phyloP scores from a whole-genome alignment of 495 filamentous ascomycete genomes.

The Xylaria castorea region DNA sequence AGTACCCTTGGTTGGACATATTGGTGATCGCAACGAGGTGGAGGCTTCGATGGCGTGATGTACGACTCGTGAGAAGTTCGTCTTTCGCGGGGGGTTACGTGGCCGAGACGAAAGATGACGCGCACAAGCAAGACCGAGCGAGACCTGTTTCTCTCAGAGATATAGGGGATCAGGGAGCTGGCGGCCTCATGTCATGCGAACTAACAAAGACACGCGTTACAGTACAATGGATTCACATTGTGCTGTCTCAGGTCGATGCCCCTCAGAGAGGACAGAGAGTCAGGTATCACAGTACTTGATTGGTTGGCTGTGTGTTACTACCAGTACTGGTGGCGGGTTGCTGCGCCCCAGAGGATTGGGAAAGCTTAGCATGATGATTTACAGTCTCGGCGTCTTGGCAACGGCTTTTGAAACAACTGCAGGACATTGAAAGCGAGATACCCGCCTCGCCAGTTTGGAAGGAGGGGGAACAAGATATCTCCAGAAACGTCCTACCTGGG shows the following conservation, averaged over 20 bases:
- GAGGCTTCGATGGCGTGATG: conserved; percentile 2
- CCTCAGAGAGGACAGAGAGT: background rate
- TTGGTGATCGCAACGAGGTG: conserved; percentile 1
- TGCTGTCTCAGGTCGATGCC: background rate
- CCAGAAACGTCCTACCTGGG: too few species aligned
- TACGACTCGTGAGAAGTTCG: background rate
- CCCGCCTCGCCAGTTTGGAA: background rate
- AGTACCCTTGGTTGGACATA: conserved; percentile 41
- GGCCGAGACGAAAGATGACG: background rate
- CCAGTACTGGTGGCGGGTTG: background rate
- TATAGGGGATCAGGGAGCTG: conserved; percentile 5
- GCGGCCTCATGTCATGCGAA: conserved; percentile 16
- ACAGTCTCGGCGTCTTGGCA: conserved; percentile 6
- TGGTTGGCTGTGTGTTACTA: background rate
- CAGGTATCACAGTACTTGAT: conserved; percentile 5
- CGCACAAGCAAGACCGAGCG: background rate
- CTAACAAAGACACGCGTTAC: background rate
- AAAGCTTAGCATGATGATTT: conserved; percentile 24
- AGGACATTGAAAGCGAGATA: background rate
- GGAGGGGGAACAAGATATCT: background rate
- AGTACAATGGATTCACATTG: background rate
- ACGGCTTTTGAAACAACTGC: background rate
- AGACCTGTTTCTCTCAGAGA: background rate
- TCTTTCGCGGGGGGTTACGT: background rate
- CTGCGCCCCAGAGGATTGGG: conserved; percentile 24